phyloP scores from a whole-genome alignment of 2,329 filamentous ascomycete genomes.

The Pseudopyrenochaeta lycopersici region DNA sequence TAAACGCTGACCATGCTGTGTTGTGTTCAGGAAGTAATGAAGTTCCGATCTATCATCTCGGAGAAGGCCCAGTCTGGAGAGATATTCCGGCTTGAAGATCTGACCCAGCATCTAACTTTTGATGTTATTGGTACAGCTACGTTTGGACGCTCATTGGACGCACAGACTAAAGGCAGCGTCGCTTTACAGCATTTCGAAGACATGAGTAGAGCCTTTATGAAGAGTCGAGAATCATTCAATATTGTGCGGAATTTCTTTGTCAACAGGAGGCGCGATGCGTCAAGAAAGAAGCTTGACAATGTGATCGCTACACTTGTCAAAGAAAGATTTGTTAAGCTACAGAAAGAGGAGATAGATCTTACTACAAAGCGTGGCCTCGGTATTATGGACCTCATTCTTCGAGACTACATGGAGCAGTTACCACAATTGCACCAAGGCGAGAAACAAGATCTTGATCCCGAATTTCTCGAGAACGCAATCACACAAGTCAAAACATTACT shows the following conservation, averaged over 20 bases:
- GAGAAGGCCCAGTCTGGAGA: slow-evolving; percentile 28
- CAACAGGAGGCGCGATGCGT: slow-evolving; percentile 11
- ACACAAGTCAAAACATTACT: slow-evolving; percentile 53
- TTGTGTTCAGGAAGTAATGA: slow-evolving; percentile 35
- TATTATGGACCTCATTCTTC: slow-evolving; percentile 46
- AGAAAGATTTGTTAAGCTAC: slow-evolving; percentile 47
- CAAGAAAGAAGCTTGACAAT: slow-evolving; percentile 36
- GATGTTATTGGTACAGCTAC: slow-evolving; percentile 37
- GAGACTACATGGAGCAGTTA: slow-evolving; percentile 34
- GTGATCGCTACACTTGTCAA: slow-evolving; percentile 47
- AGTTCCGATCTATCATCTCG: slow-evolving; percentile 37
- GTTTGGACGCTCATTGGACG: slow-evolving; percentile 34
- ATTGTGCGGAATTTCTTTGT: slow-evolving; percentile 23
- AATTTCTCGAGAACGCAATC: slow-evolving; percentile 48
- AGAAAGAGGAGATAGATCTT: slow-evolving; percentile 43
- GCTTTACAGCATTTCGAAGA: slow-evolving; percentile 29
- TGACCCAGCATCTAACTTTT: slow-evolving; percentile 30
- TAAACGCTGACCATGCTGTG: background rate
- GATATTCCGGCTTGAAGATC: slow-evolving; percentile 35
- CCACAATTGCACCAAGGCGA: slow-evolving; percentile 19
- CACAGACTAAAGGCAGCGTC: slow-evolving; percentile 32
- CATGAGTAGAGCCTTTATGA: slow-evolving; percentile 19
- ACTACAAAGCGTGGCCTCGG: slow-evolving; percentile 46
- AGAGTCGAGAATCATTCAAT: slow-evolving; percentile 29
- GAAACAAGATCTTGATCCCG: slow-evolving; percentile 34